Conservation (phyloP, 192 early-diverging fungal genomes). For the Rhizoclosmatium globosum region DNA sequence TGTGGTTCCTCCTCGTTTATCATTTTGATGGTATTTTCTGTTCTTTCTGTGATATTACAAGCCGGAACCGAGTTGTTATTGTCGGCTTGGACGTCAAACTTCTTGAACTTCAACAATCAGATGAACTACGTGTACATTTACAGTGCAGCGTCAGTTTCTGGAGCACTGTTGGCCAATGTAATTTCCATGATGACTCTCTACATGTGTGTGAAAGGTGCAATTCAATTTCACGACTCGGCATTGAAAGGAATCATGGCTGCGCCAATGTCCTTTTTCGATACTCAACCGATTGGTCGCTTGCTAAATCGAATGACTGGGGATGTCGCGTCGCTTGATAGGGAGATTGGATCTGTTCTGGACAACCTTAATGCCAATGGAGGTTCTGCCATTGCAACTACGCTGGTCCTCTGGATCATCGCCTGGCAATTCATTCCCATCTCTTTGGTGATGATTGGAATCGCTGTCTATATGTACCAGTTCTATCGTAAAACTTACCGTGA, state of each 20-base stretch:
- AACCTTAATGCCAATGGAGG: constrained; percentile 55
- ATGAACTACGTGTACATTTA: constrained; percentile 21
- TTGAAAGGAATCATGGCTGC: constrained; percentile 67
- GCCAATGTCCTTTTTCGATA: constrained; percentile 78
- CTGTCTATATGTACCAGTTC: constrained; percentile 35
- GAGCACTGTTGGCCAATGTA: not conserved
- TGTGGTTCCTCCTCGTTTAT: not conserved
- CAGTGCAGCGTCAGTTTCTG: constrained; percentile 3
- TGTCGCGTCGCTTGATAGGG: constrained; percentile 59
- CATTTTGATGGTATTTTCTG: not conserved
- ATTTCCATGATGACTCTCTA: not conserved
- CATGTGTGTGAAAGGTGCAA: constrained; percentile 49
- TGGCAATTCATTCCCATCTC: constrained; percentile 17
- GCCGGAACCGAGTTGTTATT: constrained; percentile 7
- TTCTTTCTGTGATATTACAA: not conserved
- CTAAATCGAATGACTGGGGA: no score
- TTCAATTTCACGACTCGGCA: constrained; percentile 73
- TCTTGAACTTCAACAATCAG: not conserved
- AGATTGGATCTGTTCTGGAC: constrained; percentile 54
- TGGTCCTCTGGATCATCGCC: not conserved
- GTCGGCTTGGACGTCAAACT: constrained; percentile 24
- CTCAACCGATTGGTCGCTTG: no score
- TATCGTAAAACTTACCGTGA: constrained; percentile 70
- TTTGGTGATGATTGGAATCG: constrained; percentile 7
- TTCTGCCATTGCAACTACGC: not conserved